These are phyloP conservation scores for Nicotiana tabacum DNA, from an alignment of 257 asterid genomes.

Conservation along the genomic window DNA sequence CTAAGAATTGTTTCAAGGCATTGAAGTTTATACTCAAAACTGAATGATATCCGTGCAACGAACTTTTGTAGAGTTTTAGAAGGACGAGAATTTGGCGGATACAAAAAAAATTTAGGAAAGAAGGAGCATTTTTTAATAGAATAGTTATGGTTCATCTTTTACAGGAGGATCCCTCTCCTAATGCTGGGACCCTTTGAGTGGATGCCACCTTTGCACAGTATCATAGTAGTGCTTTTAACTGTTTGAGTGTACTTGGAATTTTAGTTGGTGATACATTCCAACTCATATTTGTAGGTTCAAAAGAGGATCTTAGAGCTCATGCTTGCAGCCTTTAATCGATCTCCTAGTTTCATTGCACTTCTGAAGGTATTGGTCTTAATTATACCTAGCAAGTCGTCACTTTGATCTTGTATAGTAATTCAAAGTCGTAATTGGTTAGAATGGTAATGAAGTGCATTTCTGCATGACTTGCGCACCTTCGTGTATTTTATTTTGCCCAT, in stretches of 20 bases:
- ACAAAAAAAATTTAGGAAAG: neutral
- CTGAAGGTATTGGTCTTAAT: slow-evolving; percentile 55
- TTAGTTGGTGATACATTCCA: slow-evolving; percentile 12
- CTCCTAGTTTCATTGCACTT: slow-evolving; percentile 80
- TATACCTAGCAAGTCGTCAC: neutral
- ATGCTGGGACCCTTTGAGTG: neutral
- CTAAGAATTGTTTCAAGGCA: neutral
- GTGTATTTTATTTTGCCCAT: neutral
- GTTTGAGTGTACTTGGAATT: neutral
- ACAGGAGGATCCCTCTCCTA: neutral
- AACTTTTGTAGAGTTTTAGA: neutral
- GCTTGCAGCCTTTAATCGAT: slow-evolving; percentile 74
- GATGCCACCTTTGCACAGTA: neutral
- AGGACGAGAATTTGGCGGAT: neutral
- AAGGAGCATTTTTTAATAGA: neutral
- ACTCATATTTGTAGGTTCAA: slow-evolving; percentile 52
- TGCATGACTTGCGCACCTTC: neutral
- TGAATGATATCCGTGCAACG: neutral
- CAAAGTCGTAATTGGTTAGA: neutral
- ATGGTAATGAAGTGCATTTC: neutral
- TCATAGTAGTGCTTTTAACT: neutral
- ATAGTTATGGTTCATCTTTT: neutral
- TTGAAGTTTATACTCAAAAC: slow-evolving; percentile 6
- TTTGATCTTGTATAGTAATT: neutral
- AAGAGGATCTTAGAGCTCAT: slow-evolving; percentile 82